Evolutionary conservation across 208 protist genomes (phyloP), one percentile per base, ranked within the genome.

Genomic region (Crithidia brevicula): DNA sequence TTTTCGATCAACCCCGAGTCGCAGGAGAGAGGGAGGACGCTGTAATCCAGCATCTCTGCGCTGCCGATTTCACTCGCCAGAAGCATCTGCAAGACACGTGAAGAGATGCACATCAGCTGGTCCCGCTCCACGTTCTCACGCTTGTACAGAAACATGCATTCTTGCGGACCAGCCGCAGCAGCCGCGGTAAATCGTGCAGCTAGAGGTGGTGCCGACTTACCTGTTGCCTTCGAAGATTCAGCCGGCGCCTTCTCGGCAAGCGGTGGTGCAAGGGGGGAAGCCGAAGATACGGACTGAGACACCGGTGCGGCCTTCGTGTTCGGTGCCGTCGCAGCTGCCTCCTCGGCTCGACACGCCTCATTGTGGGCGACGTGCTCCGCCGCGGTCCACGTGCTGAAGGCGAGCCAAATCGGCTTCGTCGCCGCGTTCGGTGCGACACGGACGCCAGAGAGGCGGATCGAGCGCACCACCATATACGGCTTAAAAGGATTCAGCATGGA

Each of bases 31-130:
- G 86, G 84, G 34, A 95, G 74, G 3, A 89, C 86, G 53, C 83
- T 82, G 79, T 92, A 92, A 25, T 77, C 74, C 20, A 86, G 72
- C 53, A 91, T 74, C 54, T 82, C 74, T 23, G 82, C 81, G 22
- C 74, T 47, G 27, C 64, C 61, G 28, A 89, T 64, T 57, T 88
- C 62, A 25, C 62, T 67, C 31, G 67, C 54, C 9, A 94, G 77
- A 3, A 92, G 72, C 62, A 70, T 79, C 57, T 88, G 86, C 20
- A 92, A 45, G 20, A 91, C 73, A 10, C 83, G 67, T 10, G 74
- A 82, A 4, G 70, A 80, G 34, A 95, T 74, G 59, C 89, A 95
- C 84, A 95, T 89, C 28, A 95, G 78, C 67, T 92, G 83, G 63
- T 95, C 89, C 5, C 81, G 77, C 70, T 91, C 82, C 23, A 92